A percentile compares a stretch with the other conserved stretches of the same genome.
Conservation (phyloP, 2,329 filamentous ascomycete genomes). For the Arachnopeziza araneosa region DNA sequence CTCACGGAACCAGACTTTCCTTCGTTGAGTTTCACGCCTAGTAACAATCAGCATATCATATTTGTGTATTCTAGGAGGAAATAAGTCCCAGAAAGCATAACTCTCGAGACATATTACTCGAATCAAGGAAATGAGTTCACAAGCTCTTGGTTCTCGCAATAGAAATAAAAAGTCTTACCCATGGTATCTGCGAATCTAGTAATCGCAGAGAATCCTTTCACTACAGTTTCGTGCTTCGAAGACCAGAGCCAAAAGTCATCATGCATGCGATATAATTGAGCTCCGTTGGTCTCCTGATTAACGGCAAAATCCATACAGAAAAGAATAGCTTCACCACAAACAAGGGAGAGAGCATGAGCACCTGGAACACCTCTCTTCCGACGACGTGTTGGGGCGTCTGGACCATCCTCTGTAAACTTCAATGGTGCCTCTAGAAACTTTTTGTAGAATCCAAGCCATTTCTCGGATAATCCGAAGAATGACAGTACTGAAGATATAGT, state of each 20-base stretch:
- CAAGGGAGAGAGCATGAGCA: conserved; percentile 52
- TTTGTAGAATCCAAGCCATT: conserved; percentile 54
- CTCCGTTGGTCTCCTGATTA: conserved; percentile 50
- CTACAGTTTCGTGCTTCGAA: conserved; percentile 42
- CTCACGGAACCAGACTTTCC: conserved; percentile 50
- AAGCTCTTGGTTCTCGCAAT: too few relatives aligned
- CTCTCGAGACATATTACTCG: too few relatives aligned
- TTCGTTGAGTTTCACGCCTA: conserved; percentile 48
- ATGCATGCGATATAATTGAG: conserved; percentile 53
- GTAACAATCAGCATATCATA: too few relatives aligned
- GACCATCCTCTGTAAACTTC: conserved; percentile 49
- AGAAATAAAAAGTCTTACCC: conserved; percentile 20
- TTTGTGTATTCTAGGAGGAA: too few relatives aligned
- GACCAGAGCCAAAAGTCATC: conserved; percentile 67
- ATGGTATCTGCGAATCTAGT: conserved; percentile 48
- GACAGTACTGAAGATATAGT: conserved; percentile 51
- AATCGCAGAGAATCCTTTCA: conserved; percentile 54
- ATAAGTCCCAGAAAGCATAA: too few relatives aligned
- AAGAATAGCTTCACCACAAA: conserved; percentile 54
- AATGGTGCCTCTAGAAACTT: conserved; percentile 55
- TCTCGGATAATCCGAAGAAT: conserved; percentile 53
- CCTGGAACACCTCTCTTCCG: conserved; percentile 55
- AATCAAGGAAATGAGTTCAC: too few relatives aligned
- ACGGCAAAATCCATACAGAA: conserved; percentile 63
- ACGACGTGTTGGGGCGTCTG: conserved; percentile 31